phyloP scores from a whole-genome alignment of 2,329 filamentous ascomycete genomes.

The Knufia petricola region DNA sequence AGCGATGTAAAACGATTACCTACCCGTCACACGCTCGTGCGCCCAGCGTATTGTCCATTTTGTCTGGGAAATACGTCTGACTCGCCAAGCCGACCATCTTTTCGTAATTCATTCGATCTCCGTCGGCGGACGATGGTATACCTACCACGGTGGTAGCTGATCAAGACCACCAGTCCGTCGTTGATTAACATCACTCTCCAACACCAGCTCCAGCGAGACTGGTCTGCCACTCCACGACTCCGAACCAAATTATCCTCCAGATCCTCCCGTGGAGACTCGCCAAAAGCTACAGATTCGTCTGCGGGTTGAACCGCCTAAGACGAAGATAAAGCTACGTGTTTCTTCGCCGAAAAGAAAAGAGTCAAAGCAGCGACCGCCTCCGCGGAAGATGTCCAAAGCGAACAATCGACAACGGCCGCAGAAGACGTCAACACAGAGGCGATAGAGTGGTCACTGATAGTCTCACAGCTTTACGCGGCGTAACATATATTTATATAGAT shows the following conservation, averaged over 20 bases:
- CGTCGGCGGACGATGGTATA: not conserved
- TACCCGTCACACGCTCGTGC: constrained; percentile 15
- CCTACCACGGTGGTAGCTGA: not conserved
- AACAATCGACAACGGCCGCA: too few species aligned
- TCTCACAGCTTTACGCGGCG: too few species aligned
- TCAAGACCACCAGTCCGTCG: not conserved
- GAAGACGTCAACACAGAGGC: too few species aligned
- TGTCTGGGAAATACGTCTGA: not conserved
- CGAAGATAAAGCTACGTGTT: not conserved
- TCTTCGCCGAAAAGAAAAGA: too few species aligned
- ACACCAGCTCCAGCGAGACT: not conserved
- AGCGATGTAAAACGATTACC: constrained; percentile 13
- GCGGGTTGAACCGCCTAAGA: not conserved
- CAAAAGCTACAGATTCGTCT: constrained; percentile 1
- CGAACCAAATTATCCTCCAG: not conserved
- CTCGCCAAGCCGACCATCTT: not conserved
- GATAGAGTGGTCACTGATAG: too few species aligned
- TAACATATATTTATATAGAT: too few species aligned
- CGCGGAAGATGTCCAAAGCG: too few species aligned
- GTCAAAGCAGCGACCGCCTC: too few species aligned
- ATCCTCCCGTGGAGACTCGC: not conserved
- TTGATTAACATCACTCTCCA: not conserved
- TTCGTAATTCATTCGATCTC: not conserved
- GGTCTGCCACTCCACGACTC: not conserved
- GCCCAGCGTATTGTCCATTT: constrained; percentile 10